Base-by-base conservation (phyloP, 1,284 basidiomycete species). In the Waitea zeae region DNA sequence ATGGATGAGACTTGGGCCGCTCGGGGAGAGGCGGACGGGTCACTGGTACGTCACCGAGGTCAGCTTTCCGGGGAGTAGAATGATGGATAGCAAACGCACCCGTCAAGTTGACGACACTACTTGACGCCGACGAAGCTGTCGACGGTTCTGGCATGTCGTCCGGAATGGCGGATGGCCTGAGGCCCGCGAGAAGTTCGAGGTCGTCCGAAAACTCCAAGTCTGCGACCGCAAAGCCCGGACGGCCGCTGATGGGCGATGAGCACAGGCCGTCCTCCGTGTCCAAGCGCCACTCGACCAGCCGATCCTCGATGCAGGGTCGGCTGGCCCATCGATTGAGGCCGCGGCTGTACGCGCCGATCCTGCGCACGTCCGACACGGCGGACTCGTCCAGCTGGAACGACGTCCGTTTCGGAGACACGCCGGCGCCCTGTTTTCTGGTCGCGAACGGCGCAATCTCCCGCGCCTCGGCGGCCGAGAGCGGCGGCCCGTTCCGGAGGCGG, bases 241-340 rank as follows among this genome's bases (percentile, higher is more conserved):
- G 7, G 24, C 70, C 57, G 39, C 60, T 45, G 29, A 80, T 58
- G 18, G 51, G 24, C 24, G n/a, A n/a, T 26, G 24, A 26, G 9
- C 24, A 26, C 36, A 14, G 42, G 18, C 30, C 30, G 19, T 47
- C 53, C 30, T 62, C 57, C n/a, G n/a, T n/a, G 19, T 54, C 51
- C 14, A 58, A 56, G 11, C 62, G 48, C 58, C 70, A 78, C 3
- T 77, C 56, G 15, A 56, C 51, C 42, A 64, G 55, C 17, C 79
- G 61, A 38, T 83, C 76, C 48, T 86, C 81, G 48, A 81, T 83
- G 46, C 74, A 76, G 13, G 77, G 72, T 4, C 81, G 69, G 20
- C 57, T 53, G 39, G 70, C 61, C 82, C 82, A 86, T 15, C 54
- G 62, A 36, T 60, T 62, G 30, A 84, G 54, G 34, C 76, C 74